These are phyloP conservation scores for Mollisiaceae sp. DNA, from an alignment of 2,329 filamentous ascomycete genomes.

Conservation along the genomic window DNA sequence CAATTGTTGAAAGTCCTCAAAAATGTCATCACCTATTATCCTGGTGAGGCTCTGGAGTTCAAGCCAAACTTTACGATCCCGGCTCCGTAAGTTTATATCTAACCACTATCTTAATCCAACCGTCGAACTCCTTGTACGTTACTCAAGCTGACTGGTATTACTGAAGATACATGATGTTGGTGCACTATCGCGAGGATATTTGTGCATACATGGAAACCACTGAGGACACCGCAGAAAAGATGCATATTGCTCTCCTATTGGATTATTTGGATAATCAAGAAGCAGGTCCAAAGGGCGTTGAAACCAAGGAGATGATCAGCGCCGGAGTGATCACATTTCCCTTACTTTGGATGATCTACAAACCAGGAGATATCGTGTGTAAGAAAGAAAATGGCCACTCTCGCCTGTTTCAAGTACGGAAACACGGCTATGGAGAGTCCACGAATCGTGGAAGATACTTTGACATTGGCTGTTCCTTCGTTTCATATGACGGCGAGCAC, in stretches of 20 bases:
- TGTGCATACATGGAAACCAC: constrained; percentile 17
- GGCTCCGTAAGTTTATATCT: constrained; percentile 16
- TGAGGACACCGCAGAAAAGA: constrained; percentile 16
- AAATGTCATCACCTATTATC: constrained; percentile 28
- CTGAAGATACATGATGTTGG: constrained; percentile 23
- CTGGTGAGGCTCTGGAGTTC: constrained; percentile 22
- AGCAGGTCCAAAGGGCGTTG: constrained; percentile 15
- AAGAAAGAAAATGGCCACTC: constrained; percentile 19
- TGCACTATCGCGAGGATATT: constrained; percentile 23
- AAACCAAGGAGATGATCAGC: constrained; percentile 21
- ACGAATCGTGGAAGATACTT: constrained; percentile 23
- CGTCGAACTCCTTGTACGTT: background rate
- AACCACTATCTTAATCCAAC: background rate
- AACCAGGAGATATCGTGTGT: constrained; percentile 25
- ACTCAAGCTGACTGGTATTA: background rate
- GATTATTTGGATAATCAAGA: constrained; percentile 26
- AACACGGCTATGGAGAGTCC: constrained; percentile 25
- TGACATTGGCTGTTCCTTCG: constrained; percentile 22
- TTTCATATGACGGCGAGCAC: constrained; percentile 22
- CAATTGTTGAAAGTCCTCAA: constrained; percentile 24
- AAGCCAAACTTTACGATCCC: constrained; percentile 17
- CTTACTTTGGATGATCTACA: constrained; percentile 26
- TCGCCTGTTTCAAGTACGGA: constrained; percentile 19
- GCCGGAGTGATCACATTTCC: constrained; percentile 21
- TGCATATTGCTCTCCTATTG: constrained; percentile 24